Evolutionary conservation across 148 eudicot species (phyloP).

Genomic region (Selenicereus undatus): DNA sequence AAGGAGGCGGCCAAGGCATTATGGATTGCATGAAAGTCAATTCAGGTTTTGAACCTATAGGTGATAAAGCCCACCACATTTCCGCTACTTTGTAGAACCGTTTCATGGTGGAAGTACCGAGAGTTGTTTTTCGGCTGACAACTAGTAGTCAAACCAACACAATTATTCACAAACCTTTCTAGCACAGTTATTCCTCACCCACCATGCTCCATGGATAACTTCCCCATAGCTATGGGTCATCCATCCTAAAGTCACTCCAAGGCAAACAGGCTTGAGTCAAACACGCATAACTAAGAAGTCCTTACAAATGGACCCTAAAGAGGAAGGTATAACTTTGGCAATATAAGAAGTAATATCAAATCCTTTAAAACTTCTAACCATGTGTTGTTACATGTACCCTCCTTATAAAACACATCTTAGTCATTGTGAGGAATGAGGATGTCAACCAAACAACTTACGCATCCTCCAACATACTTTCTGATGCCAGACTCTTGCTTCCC

Average conservation of each 20-base stretch:
- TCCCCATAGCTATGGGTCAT: not conserved
- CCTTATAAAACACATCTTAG: not conserved
- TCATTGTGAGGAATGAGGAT: not conserved
- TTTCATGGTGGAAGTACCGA: not conserved
- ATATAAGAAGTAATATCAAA: not conserved
- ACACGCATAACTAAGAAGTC: not conserved
- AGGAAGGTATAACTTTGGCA: not conserved
- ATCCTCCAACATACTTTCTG: not conserved
- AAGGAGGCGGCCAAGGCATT: no score
- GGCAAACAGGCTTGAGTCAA: not conserved
- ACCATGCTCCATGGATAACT: not conserved
- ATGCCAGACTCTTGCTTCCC: not conserved
- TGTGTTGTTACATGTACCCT: not conserved
- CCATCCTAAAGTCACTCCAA: not conserved
- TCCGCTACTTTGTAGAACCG: not conserved
- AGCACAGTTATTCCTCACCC: not conserved
- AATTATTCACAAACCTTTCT: no score
- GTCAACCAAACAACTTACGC: not conserved
- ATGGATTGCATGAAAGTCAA: not conserved
- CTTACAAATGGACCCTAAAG: not conserved
- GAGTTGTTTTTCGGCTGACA: no score
- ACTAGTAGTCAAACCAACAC: no score
- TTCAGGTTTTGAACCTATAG: not conserved
- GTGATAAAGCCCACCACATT: not conserved
- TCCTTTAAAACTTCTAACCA: not conserved